A percentile compares a stretch with the other conserved stretches of the same genome.
phyloP scores from a whole-genome alignment of 2,329 filamentous ascomycete genomes.

The Lasiodiplodia theobromae region DNA sequence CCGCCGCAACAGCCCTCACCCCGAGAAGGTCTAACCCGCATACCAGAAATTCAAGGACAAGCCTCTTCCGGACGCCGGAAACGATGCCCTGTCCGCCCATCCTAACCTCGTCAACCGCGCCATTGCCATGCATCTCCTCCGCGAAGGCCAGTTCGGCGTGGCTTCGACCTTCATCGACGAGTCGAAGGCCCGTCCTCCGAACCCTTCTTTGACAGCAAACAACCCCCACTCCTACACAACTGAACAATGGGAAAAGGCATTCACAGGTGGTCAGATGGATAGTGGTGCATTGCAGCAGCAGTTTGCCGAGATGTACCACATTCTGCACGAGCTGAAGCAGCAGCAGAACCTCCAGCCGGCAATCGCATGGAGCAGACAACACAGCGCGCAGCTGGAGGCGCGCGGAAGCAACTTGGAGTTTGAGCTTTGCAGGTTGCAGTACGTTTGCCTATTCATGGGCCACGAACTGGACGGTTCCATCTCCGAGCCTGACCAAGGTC shows the following conservation, averaged over 20 bases:
- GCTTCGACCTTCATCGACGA: slow-evolving; percentile 86
- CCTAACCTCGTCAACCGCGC: slow-evolving; percentile 85
- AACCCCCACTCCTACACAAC: slow-evolving; percentile 44
- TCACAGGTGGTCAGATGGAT: slow-evolving; percentile 50
- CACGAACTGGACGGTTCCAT: slow-evolving; percentile 61
- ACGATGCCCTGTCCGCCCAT: slow-evolving; percentile 80
- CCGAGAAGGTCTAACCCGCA: slow-evolving; percentile 22
- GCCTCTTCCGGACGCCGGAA: slow-evolving; percentile 75
- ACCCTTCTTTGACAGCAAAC: slow-evolving; percentile 46
- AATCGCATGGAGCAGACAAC: slow-evolving; percentile 81
- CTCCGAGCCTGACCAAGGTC: slow-evolving; percentile 58
- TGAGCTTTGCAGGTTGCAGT: slow-evolving; percentile 88
- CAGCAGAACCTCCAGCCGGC: slow-evolving; percentile 78
- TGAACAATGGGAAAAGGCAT: slow-evolving; percentile 55
- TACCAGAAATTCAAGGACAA: slow-evolving; percentile 66
- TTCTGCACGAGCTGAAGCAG: slow-evolving; percentile 78
- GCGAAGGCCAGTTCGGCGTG: slow-evolving; percentile 91
- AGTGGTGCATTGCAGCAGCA: slow-evolving; percentile 75
- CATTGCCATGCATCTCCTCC: slow-evolving; percentile 94
- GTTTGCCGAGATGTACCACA: slow-evolving; percentile 90
- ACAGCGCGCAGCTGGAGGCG: slow-evolving; percentile 74
- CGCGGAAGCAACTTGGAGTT: slow-evolving; percentile 94
- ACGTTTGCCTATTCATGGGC: slow-evolving; percentile 84
- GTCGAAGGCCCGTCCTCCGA: slow-evolving; percentile 58
- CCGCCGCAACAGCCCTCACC: not conserved